Evolutionary conservation across 139 green algal genomes (phyloP).

Genomic region (Deuterostichococcus epilithicus): DNA sequence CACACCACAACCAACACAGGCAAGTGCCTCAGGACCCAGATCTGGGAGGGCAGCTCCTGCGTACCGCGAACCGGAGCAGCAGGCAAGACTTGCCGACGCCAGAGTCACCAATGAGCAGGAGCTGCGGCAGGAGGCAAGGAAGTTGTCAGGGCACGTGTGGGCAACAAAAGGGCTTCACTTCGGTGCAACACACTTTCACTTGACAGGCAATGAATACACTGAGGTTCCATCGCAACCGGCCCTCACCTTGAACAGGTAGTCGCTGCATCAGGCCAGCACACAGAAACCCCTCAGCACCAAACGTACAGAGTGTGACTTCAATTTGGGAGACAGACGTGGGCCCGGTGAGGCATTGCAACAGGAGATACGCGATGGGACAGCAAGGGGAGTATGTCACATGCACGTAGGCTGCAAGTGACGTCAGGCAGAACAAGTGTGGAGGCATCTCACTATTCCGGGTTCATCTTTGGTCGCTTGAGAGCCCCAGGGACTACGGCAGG

Average conservation of each 20-base stretch:
- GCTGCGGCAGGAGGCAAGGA: constrained; percentile 51
- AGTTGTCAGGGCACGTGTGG: background rate
- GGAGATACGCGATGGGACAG: too few relatives aligned
- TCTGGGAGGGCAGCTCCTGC: background rate
- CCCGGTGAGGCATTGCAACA: too few relatives aligned
- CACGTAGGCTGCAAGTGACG: too few relatives aligned
- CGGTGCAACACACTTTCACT: background rate
- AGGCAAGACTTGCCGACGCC: constrained; percentile 97
- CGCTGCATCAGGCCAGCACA: constrained; percentile 21
- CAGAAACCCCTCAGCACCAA: constrained; percentile 3
- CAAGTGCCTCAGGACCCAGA: too few relatives aligned
- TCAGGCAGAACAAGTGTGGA: background rate
- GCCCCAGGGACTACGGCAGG: too few relatives aligned
- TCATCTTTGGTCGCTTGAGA: too few relatives aligned
- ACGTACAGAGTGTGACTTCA: too few relatives aligned
- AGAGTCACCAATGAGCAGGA: constrained; percentile 94
- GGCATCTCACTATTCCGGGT: constrained; percentile 70
- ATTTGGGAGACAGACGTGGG: too few relatives aligned
- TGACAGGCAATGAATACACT: constrained; percentile 1
- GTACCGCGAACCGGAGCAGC: constrained; percentile 90
- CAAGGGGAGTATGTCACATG: too few relatives aligned
- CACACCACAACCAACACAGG: too few relatives aligned
- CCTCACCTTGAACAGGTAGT: constrained; percentile 91
- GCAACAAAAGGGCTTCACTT: background rate
- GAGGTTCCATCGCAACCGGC: too few relatives aligned